phyloP scores from a whole-genome alignment of 2,329 filamentous ascomycete genomes.

The Verticillium albo-atrum region DNA sequence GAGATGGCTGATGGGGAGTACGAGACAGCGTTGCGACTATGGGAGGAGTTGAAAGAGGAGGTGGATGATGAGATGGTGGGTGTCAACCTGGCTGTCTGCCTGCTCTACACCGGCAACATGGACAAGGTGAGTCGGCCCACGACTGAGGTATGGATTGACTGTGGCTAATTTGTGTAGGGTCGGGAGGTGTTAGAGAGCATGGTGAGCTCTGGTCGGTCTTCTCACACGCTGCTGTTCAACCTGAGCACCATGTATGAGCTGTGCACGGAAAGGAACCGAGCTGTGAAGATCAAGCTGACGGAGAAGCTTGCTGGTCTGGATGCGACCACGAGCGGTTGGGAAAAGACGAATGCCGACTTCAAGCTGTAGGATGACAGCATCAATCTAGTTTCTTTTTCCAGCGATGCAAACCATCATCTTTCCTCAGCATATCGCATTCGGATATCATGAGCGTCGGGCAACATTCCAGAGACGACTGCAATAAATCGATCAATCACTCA shows the following conservation, averaged over 20 bases:
- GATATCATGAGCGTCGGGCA: neutral
- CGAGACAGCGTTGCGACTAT: slow-evolving; percentile 55
- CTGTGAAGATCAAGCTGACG: slow-evolving; percentile 66
- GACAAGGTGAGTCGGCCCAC: slow-evolving; percentile 49
- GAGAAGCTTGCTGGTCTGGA: slow-evolving; percentile 62
- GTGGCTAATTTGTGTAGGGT: slow-evolving; percentile 40
- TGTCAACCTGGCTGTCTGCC: slow-evolving; percentile 79
- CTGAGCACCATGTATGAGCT: slow-evolving; percentile 88
- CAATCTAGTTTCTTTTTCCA: neutral
- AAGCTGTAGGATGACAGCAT: slow-evolving; percentile 52
- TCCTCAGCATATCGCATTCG: neutral
- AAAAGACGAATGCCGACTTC: slow-evolving; percentile 69
- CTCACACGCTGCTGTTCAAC: slow-evolving; percentile 83
- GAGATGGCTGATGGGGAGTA: slow-evolving; percentile 77
- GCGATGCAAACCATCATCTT: neutral
- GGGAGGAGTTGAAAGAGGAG: slow-evolving; percentile 44
- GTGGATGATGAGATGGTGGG: slow-evolving; percentile 62
- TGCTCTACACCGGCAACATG: slow-evolving; percentile 77
- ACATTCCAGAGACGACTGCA: neutral
- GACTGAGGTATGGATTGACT: neutral
- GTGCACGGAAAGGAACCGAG: slow-evolving; percentile 70
- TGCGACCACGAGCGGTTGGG: slow-evolving; percentile 57
- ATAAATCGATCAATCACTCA: no score
- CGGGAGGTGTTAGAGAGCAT: slow-evolving; percentile 62
- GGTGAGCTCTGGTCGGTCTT: slow-evolving; percentile 58